Evolutionary conservation across 148 eudicot species (phyloP), one percentile per base, ranked within the genome.

Genomic region (Rhododendron molle): DNA sequence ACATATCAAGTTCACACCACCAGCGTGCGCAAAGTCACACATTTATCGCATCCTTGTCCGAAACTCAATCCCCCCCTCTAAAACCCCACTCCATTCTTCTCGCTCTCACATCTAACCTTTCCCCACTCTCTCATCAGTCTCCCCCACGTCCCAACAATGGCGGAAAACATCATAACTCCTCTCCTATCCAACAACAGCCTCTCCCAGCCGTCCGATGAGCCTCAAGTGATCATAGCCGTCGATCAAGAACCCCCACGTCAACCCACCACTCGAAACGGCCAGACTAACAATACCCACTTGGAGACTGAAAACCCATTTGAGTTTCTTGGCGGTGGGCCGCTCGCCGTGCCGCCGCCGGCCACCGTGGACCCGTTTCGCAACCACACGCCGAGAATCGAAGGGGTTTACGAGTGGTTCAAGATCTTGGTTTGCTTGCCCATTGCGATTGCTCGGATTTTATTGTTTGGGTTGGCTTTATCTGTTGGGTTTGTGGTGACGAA

Each of bases 361-460:
- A 88, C 95, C 0, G 79, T 94, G 9, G 98, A 96, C 62, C 99
- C 99, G 77, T 96, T 95, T 69, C 83, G 95, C 85, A 96, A 96
- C 89, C 94, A 94, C 54, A 96, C 98, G 38, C 83, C 81, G 10
- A 85, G 32, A 26, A 91, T 96, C 44, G 91, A 87, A 72, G 98
- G 99, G 83, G 60, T 94, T 83, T 96, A 96, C 86, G 99, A 96
- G 92, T 96, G 97, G 97, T 32, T 93, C 52, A 96, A 96, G 95
- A 91, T 92, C 79, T 36, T 91, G 65, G 23, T 95, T 30, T 91
- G 93, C 79, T 8, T 94, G 76, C 99, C 98, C 5, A 71, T 96
- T 85, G 97, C 90, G 43, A 69, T 89, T 20, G 30, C 92, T n/a
- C 85, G 99, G 84, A 86, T 96, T 7, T 88, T 89, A 85, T 40